Evolutionary conservation across 164 flowering plant genomes (phyloP), one percentile per base, ranked within the genome.

Genomic region (Stephania yunnanensis): DNA sequence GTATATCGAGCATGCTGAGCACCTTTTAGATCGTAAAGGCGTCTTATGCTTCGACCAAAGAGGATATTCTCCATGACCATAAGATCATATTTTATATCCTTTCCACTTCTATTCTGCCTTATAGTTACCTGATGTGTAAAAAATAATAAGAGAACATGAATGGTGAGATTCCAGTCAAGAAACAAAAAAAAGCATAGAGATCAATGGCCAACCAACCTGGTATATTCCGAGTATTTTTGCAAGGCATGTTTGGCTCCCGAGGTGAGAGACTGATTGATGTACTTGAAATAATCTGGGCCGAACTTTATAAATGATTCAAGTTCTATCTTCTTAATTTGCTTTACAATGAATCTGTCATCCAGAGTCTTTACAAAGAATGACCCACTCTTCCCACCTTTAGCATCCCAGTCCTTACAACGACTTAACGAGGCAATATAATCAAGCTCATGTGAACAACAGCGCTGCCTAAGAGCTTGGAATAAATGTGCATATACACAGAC

Each of bases 361-460:
- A 94, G 83, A 10, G 99, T 92, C 82, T 96, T 96, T 29, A 96
- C 93, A 84, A 94, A 96, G 69, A 90, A 77, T 36, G 91, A 88
- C 77, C 90, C 91, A 81, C 98, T 96, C 85, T 96, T 96, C 31
- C 99, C 98, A 75, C 99, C 99, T 85, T 96, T 87, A 12, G 97
- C 98, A 84, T 92, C 87, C 97, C 97, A 94, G 52, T 84, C 84
- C 82, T 76, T 88, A 77, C 98, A 96, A 69, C 95, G 97, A 77
- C 97, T 87, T 44, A 96, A 83, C 29, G 99, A 96, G 67, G 97
- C 87, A 64, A 96, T 89, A 77, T 85, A 96, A 86, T 89, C 91
- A 70, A 87, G 78, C 77, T 96, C 98, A 12, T 90, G 86, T 11
- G 87, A 86, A 71, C 94, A 88, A 75, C 97, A 94, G 13, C 83